phyloP scores from a whole-genome alignment of 2,329 filamentous ascomycete genomes.

The Talaromyces pinophilus region DNA sequence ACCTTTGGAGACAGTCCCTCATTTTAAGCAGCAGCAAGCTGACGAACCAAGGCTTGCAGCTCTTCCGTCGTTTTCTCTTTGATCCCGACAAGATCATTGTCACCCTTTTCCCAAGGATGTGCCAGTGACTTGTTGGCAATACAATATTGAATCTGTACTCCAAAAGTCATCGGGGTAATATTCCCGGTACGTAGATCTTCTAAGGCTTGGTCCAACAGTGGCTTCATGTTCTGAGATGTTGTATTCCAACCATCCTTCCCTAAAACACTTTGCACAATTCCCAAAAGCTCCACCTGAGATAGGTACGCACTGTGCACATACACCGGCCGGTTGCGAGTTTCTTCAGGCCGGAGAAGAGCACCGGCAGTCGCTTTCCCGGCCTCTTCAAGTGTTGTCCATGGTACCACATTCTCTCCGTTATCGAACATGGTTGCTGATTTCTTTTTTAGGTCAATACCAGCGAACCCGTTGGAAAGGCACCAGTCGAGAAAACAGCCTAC shows the following conservation, averaged over 20 bases:
- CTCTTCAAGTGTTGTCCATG: slow-evolving; percentile 26
- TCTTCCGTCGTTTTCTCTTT: slow-evolving; percentile 20
- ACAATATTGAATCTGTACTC: slow-evolving; percentile 26
- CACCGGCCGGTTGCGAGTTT: slow-evolving; percentile 24
- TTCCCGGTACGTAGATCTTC: slow-evolving; percentile 23
- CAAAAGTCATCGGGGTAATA: slow-evolving; percentile 23
- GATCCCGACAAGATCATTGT: slow-evolving; percentile 24
- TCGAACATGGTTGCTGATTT: slow-evolving; percentile 21
- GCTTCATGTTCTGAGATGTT: slow-evolving; percentile 23
- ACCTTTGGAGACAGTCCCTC: not conserved
- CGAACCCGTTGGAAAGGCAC: slow-evolving; percentile 23
- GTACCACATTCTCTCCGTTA: slow-evolving; percentile 23
- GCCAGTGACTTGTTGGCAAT: slow-evolving; percentile 23
- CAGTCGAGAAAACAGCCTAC: slow-evolving; percentile 26
- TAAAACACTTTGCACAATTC: slow-evolving; percentile 16
- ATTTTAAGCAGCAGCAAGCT: slow-evolving; percentile 2
- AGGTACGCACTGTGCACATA: slow-evolving; percentile 25
- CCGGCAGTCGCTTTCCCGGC: slow-evolving; percentile 25
- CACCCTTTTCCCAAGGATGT: slow-evolving; percentile 25
- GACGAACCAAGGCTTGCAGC: not conserved
- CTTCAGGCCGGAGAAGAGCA: slow-evolving; percentile 22
- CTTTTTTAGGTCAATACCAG: slow-evolving; percentile 13
- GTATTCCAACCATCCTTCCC: slow-evolving; percentile 18
- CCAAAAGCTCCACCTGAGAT: slow-evolving; percentile 23
- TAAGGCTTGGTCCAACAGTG: slow-evolving; percentile 23